Evolutionary conservation across 2,329 filamentous ascomycete genomes (phyloP).

Genomic region (Cercospora sp.): DNA sequence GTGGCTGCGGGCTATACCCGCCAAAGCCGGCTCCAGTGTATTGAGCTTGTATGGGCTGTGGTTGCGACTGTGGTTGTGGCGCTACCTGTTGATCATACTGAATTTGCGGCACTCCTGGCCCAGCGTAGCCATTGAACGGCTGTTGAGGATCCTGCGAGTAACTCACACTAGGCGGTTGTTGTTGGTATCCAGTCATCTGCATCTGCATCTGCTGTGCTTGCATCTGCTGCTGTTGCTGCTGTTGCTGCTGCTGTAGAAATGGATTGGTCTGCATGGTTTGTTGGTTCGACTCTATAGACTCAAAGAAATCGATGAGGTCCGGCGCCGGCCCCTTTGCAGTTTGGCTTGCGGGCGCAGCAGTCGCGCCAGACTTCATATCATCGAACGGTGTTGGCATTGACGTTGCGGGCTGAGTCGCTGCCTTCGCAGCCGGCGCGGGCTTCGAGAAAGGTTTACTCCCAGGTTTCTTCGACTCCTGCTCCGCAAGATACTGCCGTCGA

Average conservation of each 20-base stretch:
- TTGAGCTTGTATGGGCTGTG: constrained; percentile 58
- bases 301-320: constrained; percentile 92
- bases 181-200: constrained; percentile 49
- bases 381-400: constrained; percentile 26
- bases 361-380: constrained; percentile 27
- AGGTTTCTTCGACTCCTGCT: constrained; percentile 70
- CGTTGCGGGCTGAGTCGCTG: constrained; percentile 44
- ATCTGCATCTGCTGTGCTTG: constrained; percentile 25
- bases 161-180: constrained; percentile 27
- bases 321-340: constrained; percentile 63
- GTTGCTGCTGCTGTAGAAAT: constrained; percentile 30
- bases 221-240: constrained; percentile 28
- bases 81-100: constrained; percentile 40
- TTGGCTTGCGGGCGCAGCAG: constrained; percentile 25
- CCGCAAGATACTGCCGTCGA: constrained; percentile 83
- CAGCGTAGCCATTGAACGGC: constrained; percentile 32
- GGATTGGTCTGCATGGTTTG: constrained; percentile 54
- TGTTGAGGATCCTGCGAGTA: constrained; percentile 20
- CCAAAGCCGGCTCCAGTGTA: constrained; percentile 80
- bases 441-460: constrained; percentile 43
- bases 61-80: constrained; percentile 20
- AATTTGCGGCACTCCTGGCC: constrained; percentile 34
- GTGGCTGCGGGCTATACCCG: constrained; percentile 71
- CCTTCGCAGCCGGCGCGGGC: constrained; percentile 40
- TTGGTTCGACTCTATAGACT: constrained; percentile 86